Percentiles rank a stretch among this genome's conserved stretches.
phyloP scores from a whole-genome alignment of 1,284 basidiomycete species.

The Polyporus tsugae region DNA sequence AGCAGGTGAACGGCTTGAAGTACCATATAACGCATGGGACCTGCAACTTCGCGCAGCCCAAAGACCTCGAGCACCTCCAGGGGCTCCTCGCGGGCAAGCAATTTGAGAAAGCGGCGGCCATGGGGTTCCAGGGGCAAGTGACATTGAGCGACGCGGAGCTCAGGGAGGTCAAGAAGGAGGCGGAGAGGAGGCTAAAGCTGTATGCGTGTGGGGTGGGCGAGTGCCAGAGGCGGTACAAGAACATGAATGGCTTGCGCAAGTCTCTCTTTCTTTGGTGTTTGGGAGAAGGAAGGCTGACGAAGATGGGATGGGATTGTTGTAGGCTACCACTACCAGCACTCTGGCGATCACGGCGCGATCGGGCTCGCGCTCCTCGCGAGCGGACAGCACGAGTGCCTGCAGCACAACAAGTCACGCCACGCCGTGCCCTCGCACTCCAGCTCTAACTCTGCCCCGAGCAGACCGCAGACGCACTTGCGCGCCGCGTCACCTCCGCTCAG shows the following conservation, averaged over 20 bases:
- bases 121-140: conserved; percentile 29
- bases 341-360: conserved; percentile 91
- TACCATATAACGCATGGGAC: conserved; percentile 96
- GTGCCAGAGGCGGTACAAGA: conserved; percentile 95
- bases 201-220: conserved; percentile 92
- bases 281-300: neutral
- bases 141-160: conserved; percentile 70
- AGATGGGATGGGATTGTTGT: no score
- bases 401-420: conserved; percentile 41
- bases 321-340: conserved; percentile 96
- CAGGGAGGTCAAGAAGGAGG: conserved; percentile 81
- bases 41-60: conserved; percentile 91
- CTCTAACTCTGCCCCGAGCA: conserved; percentile 17
- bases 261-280: conserved; percentile 24
- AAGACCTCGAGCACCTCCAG: conserved; percentile 77
- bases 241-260: conserved; percentile 91
- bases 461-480: conserved; percentile 15
- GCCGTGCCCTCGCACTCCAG: conserved; percentile 37
- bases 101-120: conserved; percentile 40
- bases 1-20: conserved; percentile 96
- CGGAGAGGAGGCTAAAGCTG: conserved; percentile 81
- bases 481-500: conserved; percentile 33
- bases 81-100: conserved; percentile 71
- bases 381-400: conserved; percentile 78
- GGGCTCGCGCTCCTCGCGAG: conserved; percentile 87